These are phyloP conservation scores for Thymus mandschuricus DNA, from an alignment of 257 asterid genomes.

Conservation along the genomic window DNA sequence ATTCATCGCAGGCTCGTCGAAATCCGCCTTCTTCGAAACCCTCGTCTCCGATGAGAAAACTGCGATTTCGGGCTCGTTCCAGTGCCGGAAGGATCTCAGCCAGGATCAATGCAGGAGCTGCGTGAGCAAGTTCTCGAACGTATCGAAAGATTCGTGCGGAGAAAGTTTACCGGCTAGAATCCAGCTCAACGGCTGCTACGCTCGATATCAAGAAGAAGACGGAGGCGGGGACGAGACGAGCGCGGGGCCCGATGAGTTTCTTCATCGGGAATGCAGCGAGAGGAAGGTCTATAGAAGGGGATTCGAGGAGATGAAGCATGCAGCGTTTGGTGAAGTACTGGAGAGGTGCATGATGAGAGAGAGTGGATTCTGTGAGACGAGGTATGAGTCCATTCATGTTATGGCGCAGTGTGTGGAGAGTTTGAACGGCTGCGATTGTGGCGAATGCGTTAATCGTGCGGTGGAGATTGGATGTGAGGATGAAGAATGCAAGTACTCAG, in stretches of 20 bases:
- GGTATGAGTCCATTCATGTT: conserved; percentile 40
- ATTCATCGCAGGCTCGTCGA: conserved; percentile 44
- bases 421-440: conserved; percentile 60
- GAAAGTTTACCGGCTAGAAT: conserved; percentile 49
- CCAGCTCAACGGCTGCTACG: conserved; percentile 68
- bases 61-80: conserved; percentile 59
- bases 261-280: conserved; percentile 54
- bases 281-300: conserved; percentile 25
- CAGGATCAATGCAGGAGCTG: conserved; percentile 53
- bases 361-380: conserved; percentile 54
- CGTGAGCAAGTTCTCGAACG: conserved; percentile 38
- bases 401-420: conserved; percentile 60
- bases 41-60: conserved; percentile 41
- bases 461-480: conserved; percentile 45
- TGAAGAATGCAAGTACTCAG: conserved; percentile 51
- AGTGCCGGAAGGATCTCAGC: conserved; percentile 55
- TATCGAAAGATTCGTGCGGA: conserved; percentile 46
- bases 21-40: conserved; percentile 56
- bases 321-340: conserved; percentile 52
- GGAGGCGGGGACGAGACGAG: conserved; percentile 14
- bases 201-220: conserved; percentile 55
- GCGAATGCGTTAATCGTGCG: conserved; percentile 55
- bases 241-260: conserved; percentile 33
- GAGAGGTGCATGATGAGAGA: conserved; percentile 47
- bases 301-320: conserved; percentile 48